Evolutionary conservation across 2,329 filamentous ascomycete genomes (phyloP), one percentile per base, ranked within the genome.

Genomic region (Cylindrodendrum hubeiense): DNA sequence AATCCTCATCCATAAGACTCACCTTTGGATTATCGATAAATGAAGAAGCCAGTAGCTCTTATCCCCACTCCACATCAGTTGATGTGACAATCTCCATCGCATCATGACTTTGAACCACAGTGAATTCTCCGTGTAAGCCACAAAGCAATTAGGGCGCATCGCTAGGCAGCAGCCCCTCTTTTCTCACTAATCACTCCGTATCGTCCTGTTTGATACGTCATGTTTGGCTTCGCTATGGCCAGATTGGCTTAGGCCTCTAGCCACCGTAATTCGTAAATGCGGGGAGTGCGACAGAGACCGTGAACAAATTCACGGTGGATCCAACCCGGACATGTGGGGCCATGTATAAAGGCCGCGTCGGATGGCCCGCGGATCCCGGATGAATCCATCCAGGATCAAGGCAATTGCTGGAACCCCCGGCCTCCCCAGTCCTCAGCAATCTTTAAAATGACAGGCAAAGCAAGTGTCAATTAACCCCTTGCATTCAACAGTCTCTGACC

Each of bases 161-260:
- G 24, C 30, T 22, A 60, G 57, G 41, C 57, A 53, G 41, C 57
- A 37, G 39, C 57, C 49, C 57, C 57, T 52, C 57, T 21, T 22
- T 60, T 49, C 17, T 60, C 57, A 60, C 41, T 54, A 63, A 63
- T 63, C 60, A 58, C 15, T 10, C 41, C 49, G 30, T 39, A 34
- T 10, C 13, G 33, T 7, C 28, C 8, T 10, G 15, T 1, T 30
- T 22, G n/a, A 26, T 19, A 54, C 47, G 60, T 34, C 60, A 59
- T 50, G 7, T 51, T 49, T 28, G 33, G 34, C 43, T 39, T 22
- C 9, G 37, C 10, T 15, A 5, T 37, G 1, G 24, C 41, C 22
- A n/a, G 24, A 63, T 59, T 63, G 60, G 60, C 37, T 13, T 9
- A 2, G 5, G 49, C 28, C 24, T 19, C 8, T 13, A 39, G 30